phyloP scores from a whole-genome alignment of 2,329 filamentous ascomycete genomes.

The Neofusicoccum cordaticola region DNA sequence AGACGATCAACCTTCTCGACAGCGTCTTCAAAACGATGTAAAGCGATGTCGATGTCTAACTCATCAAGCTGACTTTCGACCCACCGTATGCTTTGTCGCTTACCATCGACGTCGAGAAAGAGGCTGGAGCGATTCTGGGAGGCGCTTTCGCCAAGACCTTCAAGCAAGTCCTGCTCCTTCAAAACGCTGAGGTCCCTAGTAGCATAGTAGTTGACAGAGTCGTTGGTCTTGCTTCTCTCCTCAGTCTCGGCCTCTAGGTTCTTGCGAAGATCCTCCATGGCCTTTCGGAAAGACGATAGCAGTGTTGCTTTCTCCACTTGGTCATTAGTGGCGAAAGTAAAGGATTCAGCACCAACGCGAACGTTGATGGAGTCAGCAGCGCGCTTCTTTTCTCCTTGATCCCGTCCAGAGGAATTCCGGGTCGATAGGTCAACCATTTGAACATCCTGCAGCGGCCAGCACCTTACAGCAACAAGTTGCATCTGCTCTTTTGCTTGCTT shows the following conservation, averaged over 20 bases:
- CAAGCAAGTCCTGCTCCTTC: constrained; percentile 76
- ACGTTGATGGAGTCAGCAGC: constrained; percentile 70
- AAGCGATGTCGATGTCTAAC: constrained; percentile 90
- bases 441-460: constrained; percentile 90
- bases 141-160: constrained; percentile 64
- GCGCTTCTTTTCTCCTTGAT: constrained; percentile 19
- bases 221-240: constrained; percentile 76
- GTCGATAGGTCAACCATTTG: constrained; percentile 83
- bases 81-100: constrained; percentile 93
- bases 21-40: constrained; percentile 83
- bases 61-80: constrained; percentile 94
- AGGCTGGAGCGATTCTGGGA: constrained; percentile 71
- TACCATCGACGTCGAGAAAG: constrained; percentile 92
- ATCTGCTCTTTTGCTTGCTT: constrained; percentile 43
- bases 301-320: constrained; percentile 75
- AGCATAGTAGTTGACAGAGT: constrained; percentile 83
- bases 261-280: constrained; percentile 87
- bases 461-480: constrained; percentile 88
- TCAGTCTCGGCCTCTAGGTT: constrained; percentile 82
- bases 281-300: constrained; percentile 86
- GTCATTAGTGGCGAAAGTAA: constrained; percentile 85
- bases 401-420: not conserved
- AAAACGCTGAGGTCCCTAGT: constrained; percentile 72
- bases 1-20: constrained; percentile 83
- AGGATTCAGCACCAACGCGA: constrained; percentile 82